Evolutionary conservation across 2,329 filamentous ascomycete genomes (phyloP).

Genomic region (Mariannaea elegans): DNA sequence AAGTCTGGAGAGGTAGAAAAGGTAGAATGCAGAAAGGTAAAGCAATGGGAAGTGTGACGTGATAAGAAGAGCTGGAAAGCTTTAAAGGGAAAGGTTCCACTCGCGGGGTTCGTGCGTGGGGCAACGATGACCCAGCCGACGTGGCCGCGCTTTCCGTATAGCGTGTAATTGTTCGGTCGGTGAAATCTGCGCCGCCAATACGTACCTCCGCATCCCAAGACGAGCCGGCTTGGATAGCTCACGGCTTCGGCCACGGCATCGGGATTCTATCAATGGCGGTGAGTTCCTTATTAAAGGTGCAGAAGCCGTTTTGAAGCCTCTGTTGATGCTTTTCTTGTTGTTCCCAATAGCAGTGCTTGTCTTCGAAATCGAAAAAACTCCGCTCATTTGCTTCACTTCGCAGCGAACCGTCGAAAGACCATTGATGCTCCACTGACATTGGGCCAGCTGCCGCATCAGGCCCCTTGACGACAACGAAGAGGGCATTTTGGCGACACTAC

Average conservation of each 20-base stretch:
- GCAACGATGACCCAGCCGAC: not conserved
- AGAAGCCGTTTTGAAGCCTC: conserved; percentile 17
- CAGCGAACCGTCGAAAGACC: conserved; percentile 32
- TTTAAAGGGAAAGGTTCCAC: conserved; percentile 11
- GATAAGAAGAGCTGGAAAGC: conserved; percentile 23
- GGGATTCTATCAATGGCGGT: not conserved
- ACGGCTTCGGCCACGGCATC: conserved; percentile 16
- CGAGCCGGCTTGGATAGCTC: conserved; percentile 25
- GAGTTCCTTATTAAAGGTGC: conserved; percentile 23
- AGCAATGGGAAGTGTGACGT: conserved; percentile 17
- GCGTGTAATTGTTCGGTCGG: not conserved
- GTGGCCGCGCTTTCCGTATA: not conserved
- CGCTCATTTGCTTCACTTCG: conserved; percentile 13
- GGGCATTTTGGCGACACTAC: conserved; percentile 36
- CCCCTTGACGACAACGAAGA: conserved; percentile 32
- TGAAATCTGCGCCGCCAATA: conserved; percentile 21
- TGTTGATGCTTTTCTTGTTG: not conserved
- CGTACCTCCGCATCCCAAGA: conserved; percentile 40
- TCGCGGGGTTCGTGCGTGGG: conserved; percentile 17
- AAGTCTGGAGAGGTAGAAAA: not conserved
- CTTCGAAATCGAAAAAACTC: conserved; percentile 11
- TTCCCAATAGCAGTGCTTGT: not conserved
- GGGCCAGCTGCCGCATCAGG: conserved; percentile 42
- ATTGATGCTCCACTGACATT: conserved; percentile 36
- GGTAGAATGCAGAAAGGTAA: not conserved